Base-by-base conservation (phyloP, 768 basidiomycete species). In the Suillus cothurnatus region DNA sequence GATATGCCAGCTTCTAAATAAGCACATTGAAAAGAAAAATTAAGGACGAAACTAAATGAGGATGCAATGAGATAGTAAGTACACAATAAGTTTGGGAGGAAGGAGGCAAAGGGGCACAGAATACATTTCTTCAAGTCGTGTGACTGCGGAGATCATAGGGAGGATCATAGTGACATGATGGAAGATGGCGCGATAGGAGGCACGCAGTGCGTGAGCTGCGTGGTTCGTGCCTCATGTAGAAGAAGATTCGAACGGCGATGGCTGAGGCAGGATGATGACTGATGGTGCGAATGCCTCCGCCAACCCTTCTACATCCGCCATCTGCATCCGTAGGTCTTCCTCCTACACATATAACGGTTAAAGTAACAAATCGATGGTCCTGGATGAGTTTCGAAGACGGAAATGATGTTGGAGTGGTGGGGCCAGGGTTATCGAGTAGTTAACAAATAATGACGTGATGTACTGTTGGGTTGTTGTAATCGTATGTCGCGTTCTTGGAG, bases 301-400 rank as follows among this genome's bases (percentile, higher is more conserved):
- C 28, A 52, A 60, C 21, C 58, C 34, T 74, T 63, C 55, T 23
- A 58, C 70, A 52, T 50, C 61, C 64, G 62, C 43, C 49, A 32
- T 34, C 39, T 41, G 58, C 39, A 59, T 41, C 58, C 41, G 26
- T 12, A 11, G 39, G 26, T 38, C 60, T 21, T 47, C 39, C 3
- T 41, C 55, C 57, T 64, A 58, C 66, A 52, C 58, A 61, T 67
- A 59, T 74, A 67, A 73, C 72, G 39, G 6, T 41, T 41, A 28
- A 59, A 55, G 62, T 63, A 74, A 73, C 69, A 66, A 64, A 61
- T 50, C 68, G 57, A 64, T 68, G 61, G 74, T 68, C 72, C 19
- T 64, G 61, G 14, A 23, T 38, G 36, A 36, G 64, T 36, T 64
- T 47, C 64, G 63, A 28, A 61, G 64, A 49, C 31, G 62, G 26